phyloP scores from a whole-genome alignment of 2,329 filamentous ascomycete genomes.

The Thermochaetoides dissita region DNA sequence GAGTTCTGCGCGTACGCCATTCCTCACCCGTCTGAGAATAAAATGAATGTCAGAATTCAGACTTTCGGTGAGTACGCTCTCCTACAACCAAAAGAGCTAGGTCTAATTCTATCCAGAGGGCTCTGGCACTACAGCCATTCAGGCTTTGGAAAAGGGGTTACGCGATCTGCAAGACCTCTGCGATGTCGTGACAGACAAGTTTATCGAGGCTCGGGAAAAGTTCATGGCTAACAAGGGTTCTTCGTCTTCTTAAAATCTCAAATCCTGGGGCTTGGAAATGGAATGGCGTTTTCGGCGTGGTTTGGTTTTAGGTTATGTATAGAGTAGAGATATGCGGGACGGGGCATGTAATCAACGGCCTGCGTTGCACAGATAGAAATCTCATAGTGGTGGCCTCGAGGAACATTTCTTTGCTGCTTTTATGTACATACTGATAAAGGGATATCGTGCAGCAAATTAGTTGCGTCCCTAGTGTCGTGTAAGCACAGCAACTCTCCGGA shows the following conservation, averaged over 20 bases:
- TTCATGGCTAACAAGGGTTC: constrained; percentile 26
- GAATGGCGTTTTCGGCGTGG: constrained; percentile 14
- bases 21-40: constrained; percentile 84
- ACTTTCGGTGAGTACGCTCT: constrained; percentile 61
- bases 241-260: constrained; percentile 4
- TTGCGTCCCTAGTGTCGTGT: constrained; percentile 28
- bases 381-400: background rate
- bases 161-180: constrained; percentile 81
- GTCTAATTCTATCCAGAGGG: too few relatives aligned
- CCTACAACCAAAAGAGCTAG: background rate
- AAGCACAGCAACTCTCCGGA: too few relatives aligned
- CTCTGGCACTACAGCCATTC: constrained; percentile 56
- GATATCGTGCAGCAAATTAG: constrained; percentile 24
- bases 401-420: constrained; percentile 5
- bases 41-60: constrained; percentile 96
- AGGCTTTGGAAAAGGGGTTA: constrained; percentile 81
- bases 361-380: background rate
- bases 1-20: constrained; percentile 98
- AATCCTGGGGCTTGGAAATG: constrained; percentile 1
- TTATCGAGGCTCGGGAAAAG: constrained; percentile 51
- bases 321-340: background rate
- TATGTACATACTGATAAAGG: constrained; percentile 6
- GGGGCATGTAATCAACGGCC: too few relatives aligned
- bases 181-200: constrained; percentile 87
- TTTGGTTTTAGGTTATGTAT: constrained; percentile 9